Conservation (phyloP, 208 protist genomes). For the Trypanosoma mega region DNA sequence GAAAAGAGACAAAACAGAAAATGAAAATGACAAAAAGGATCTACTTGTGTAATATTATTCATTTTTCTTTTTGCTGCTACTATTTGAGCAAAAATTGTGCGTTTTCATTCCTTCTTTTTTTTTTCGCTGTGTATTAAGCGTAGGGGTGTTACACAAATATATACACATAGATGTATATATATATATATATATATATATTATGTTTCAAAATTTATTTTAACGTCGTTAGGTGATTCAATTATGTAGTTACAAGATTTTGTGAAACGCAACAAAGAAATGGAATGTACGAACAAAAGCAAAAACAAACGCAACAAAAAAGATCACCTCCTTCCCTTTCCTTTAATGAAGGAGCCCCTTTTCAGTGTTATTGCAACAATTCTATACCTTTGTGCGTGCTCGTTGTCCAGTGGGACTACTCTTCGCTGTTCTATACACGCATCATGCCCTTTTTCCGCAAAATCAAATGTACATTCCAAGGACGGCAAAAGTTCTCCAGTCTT, state of each 20-base stretch:
- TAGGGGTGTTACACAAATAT: too few species aligned
- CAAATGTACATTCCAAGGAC: slow-evolving; percentile 7
- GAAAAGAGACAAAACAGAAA: neutral
- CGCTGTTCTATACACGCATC: neutral
- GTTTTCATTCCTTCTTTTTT: too few species aligned
- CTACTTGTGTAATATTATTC: too few species aligned
- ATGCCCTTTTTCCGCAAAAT: neutral
- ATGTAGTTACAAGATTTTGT: too few species aligned
- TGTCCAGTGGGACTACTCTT: slow-evolving; percentile 12
- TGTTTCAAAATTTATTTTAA: too few species aligned
- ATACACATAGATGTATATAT: too few species aligned
- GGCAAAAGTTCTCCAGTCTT: slow-evolving; percentile 21
- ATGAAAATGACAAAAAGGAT: neutral
- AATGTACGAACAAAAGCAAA: neutral
- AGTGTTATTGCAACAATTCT: slow-evolving; percentile 13
- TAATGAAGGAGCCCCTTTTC: neutral
- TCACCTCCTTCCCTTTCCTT: neutral
- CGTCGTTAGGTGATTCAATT: too few species aligned
- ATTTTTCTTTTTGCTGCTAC: too few species aligned
- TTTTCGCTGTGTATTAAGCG: too few species aligned
- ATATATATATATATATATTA: too few species aligned
- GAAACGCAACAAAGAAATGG: too few species aligned
- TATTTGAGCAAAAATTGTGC: too few species aligned
- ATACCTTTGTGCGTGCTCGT: slow-evolving; percentile 7
- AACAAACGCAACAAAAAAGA: neutral